Conservation (phyloP, 2,329 filamentous ascomycete species). For the Neofusicoccum laricinum region DNA sequence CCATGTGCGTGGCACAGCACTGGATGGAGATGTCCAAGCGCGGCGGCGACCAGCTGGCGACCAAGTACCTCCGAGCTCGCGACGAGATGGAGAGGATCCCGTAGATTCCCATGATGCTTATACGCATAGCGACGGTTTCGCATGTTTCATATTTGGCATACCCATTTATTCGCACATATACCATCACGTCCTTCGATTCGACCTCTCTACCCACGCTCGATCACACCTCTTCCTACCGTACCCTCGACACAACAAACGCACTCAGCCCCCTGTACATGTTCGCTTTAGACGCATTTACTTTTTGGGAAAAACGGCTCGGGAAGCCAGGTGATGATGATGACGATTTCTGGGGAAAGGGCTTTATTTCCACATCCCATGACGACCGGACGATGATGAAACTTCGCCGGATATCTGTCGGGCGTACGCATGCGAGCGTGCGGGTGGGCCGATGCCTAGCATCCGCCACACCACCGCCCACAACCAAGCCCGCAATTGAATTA, state of each 20-base stretch:
- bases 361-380: neutral
- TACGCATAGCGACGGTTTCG: conserved; percentile 10
- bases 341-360: neutral
- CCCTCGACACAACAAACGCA: neutral
- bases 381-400: conserved; percentile 8
- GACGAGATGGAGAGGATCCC: conserved; percentile 61
- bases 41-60: conserved; percentile 83
- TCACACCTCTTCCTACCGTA: neutral
- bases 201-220: neutral
- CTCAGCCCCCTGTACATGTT: conserved; percentile 4
- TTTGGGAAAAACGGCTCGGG: neutral
- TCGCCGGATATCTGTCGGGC: neutral
- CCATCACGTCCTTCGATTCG: neutral
- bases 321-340: conserved; percentile 13
- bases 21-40: conserved; percentile 91
- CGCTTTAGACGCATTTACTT: conserved; percentile 8
- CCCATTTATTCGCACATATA: conserved; percentile 8
- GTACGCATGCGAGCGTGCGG: neutral
- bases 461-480: neutral
- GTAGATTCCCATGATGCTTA: conserved; percentile 28
- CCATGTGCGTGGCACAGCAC: conserved; percentile 92
- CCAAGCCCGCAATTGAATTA: neutral
- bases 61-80: conserved; percentile 73
- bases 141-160: conserved; percentile 1
- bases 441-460: no score